A percentile compares a stretch with the other conserved stretches of the same genome.
Conservation (phyloP, 2,329 filamentous ascomycete species). For the Apiospora aurea region DNA sequence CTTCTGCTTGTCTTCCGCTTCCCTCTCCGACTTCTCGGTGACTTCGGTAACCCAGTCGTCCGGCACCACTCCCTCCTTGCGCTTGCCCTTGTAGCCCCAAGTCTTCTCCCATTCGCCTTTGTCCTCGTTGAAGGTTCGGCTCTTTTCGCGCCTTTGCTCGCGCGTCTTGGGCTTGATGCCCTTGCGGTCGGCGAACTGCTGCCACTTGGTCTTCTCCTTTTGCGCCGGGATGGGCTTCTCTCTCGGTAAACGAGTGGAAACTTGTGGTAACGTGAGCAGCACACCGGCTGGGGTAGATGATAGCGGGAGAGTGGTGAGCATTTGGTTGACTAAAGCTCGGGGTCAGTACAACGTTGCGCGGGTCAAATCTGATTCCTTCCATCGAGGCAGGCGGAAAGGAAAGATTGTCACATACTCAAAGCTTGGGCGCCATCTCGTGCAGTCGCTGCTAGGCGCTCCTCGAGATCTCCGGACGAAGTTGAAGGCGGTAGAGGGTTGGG, state of each 20-base stretch:
- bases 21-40: constrained; percentile 68
- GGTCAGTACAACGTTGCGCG: neutral
- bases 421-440: constrained; percentile 91
- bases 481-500: constrained; percentile 69
- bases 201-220: constrained; percentile 91
- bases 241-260: constrained; percentile 77
- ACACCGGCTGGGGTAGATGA: constrained; percentile 74
- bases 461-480: constrained; percentile 54
- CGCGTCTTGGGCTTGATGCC: constrained; percentile 90
- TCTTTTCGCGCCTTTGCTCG: constrained; percentile 71
- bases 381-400: neutral
- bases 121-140: constrained; percentile 84
- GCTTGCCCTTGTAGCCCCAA: constrained; percentile 93
- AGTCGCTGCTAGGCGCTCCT: constrained; percentile 72
- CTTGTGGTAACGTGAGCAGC: constrained; percentile 77
- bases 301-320: constrained; percentile 87
- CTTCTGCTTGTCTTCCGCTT: constrained; percentile 55
- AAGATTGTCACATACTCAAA: constrained; percentile 49
- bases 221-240: constrained; percentile 88
- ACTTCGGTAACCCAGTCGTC: constrained; percentile 93
- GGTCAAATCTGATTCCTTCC: constrained; percentile 37
- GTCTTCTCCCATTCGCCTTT: constrained; percentile 89
- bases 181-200: constrained; percentile 95
- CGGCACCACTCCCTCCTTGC: constrained; percentile 74
- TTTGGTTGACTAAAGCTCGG: constrained; percentile 72